phyloP scores from a whole-genome alignment of 2,329 filamentous ascomycete species.

The Ambrosiella cleistominuta region DNA sequence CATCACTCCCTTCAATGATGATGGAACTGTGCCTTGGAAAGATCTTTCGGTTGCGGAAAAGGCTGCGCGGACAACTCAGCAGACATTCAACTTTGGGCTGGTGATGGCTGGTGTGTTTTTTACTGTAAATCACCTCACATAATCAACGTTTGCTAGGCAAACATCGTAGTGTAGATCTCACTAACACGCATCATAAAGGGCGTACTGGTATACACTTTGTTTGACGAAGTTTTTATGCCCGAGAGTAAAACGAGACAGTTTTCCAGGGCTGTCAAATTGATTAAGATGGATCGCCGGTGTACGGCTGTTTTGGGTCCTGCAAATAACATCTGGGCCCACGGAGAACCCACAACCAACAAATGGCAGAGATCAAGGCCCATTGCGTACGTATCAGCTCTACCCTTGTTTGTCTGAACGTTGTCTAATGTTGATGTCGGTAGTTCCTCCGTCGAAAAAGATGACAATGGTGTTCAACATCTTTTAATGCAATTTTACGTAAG shows the following conservation, averaged over 20 bases:
- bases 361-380: slow-evolving; percentile 55
- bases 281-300: slow-evolving; percentile 56
- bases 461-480: slow-evolving; percentile 39
- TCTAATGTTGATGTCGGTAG: neutral
- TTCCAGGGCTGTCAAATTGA: slow-evolving; percentile 66
- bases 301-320: slow-evolving; percentile 56
- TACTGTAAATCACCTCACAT: slow-evolving; percentile 39
- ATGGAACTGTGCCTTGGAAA: slow-evolving; percentile 65
- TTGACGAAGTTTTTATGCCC: slow-evolving; percentile 64
- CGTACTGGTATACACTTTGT: slow-evolving; percentile 62
- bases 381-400: slow-evolving; percentile 24
- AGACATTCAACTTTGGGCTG: slow-evolving; percentile 73
- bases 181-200: slow-evolving; percentile 29
- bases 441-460: slow-evolving; percentile 11
- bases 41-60: slow-evolving; percentile 64
- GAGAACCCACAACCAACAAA: slow-evolving; percentile 63
- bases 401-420: neutral
- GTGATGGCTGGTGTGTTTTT: slow-evolving; percentile 57
- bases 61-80: slow-evolving; percentile 68
- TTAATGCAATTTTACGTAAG: slow-evolving; percentile 69
- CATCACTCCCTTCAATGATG: slow-evolving; percentile 73
- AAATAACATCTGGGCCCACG: slow-evolving; percentile 62
- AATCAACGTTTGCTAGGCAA: neutral
- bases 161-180: neutral
- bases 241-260: slow-evolving; percentile 78